Base-by-base conservation (phyloP, 768 basidiomycete genomes). In the Calocybe indica region DNA sequence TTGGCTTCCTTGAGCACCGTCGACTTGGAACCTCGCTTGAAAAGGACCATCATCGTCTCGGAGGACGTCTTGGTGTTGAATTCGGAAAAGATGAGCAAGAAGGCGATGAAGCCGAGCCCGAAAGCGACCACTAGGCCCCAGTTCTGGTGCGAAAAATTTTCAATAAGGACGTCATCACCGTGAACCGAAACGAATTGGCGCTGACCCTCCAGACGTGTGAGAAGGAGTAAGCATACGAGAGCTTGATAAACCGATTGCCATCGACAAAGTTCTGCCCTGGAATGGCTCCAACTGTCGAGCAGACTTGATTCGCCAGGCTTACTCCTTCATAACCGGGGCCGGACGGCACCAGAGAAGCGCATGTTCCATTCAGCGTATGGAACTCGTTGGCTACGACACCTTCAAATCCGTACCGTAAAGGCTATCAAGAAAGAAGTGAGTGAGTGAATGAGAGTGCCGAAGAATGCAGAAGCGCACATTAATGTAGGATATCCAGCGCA, bases 361-460 rank as follows among this genome's bases (percentile, higher is more conserved):
- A 85, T 10, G 65, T 57, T 39, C 83, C 88, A 14, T 85, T 62
- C 6, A 87, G 64, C 0, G 78, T 82, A 53, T 76, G 80, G 66
- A 93, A 92, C 62, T 95, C 90, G 64, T 92, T 94, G 14, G 78
- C 72, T 60, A 94, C 72, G 37, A 92, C 62, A 0, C 76, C 72
- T 51, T 91, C 86, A 60, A 93, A 92, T 0, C 78, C 83, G 58
- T 82, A 92, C 2, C 69, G 75, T 34, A 89, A 51, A 46, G 91
- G 74, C 82, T 83, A 50, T 56, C 61, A 59, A 61, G 45, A 55
- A 30, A 56, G 15, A 39, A 40, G 15, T 13, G 53, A 43, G 61
- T 45, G 46, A 37, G 44, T 4, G 38, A 28, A 44, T 49, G 45
- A 15, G 6, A 35, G 29, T 9, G 32, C 12, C 5, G 31, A 44